Percentiles rank a stretch among this genome's conserved stretches.
Conservation (phyloP, 2,329 filamentous ascomycete species). For the Malbranchea cinnamomea region DNA sequence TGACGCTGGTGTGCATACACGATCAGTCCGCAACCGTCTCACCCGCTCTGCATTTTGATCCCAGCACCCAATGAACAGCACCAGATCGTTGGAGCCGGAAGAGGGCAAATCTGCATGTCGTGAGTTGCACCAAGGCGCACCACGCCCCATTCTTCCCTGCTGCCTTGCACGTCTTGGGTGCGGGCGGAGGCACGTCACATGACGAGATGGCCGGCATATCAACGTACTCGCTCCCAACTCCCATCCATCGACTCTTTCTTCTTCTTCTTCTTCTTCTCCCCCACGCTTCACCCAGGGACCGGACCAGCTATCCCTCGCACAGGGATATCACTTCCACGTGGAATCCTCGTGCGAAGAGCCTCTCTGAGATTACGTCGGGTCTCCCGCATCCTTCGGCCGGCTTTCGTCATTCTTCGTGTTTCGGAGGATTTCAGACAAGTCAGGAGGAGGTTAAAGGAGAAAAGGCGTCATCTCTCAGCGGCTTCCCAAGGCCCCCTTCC, state of each 20-base stretch:
- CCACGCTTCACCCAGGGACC: conserved; percentile 32
- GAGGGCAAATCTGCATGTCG: too few species aligned
- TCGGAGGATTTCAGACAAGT: conserved; percentile 15
- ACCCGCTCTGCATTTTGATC: too few species aligned
- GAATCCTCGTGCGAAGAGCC: conserved; percentile 33
- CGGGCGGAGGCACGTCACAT: conserved; percentile 11
- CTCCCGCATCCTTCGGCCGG: too few species aligned
- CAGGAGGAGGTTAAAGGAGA: too few species aligned
- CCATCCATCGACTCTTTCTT: too few species aligned
- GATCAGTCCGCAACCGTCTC: too few species aligned
- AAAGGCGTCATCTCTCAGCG: conserved; percentile 23
- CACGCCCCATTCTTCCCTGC: too few species aligned
- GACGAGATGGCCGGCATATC: conserved; percentile 17
- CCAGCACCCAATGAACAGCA: too few species aligned
- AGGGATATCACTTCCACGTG: conserved; percentile 13
- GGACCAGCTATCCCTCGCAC: conserved; percentile 20
- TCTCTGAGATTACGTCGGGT: conserved; percentile 15
- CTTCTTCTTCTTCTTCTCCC: conserved; percentile 30
- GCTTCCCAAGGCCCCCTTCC: conserved; percentile 42
- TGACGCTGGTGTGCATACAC: too few species aligned
- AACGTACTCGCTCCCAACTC: conserved; percentile 26
- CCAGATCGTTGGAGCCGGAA: too few species aligned
- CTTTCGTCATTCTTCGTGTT: conserved; percentile 16
- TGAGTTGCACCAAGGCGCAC: too few species aligned
- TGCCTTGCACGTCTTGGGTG: not conserved